Conservation (phyloP, 2,329 filamentous ascomycete genomes). For the Xylariaceae sp. region DNA sequence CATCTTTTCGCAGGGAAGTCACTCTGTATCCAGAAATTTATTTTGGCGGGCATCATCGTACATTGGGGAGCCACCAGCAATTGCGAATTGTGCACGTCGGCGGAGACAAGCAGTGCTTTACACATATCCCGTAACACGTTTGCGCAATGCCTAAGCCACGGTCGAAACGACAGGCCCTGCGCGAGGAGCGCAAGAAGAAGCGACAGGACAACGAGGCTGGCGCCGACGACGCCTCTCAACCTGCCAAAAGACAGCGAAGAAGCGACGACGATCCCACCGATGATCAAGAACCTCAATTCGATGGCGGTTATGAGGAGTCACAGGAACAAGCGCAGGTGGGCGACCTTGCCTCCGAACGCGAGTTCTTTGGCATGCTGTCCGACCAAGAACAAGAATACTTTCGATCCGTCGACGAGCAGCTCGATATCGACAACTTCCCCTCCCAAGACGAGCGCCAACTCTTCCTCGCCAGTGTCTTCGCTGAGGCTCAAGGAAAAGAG, state of each 20-base stretch:
- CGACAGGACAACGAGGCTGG: slow-evolving; percentile 25
- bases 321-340: slow-evolving; percentile 1
- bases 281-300: slow-evolving; percentile 19
- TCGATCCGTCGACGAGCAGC: slow-evolving; percentile 80
- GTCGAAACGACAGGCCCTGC: slow-evolving; percentile 33
- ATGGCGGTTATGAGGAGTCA: slow-evolving; percentile 22
- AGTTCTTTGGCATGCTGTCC: slow-evolving; percentile 91
- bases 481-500: slow-evolving; percentile 87
- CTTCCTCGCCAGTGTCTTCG: slow-evolving; percentile 79
- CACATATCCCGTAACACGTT: not conserved
- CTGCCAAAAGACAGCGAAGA: slow-evolving; percentile 28
- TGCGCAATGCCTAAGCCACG: slow-evolving; percentile 33
- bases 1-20: too few species aligned
- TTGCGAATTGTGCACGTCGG: too few species aligned
- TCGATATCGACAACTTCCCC: slow-evolving; percentile 85
- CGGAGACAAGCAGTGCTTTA: not conserved
- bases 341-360: slow-evolving; percentile 48
- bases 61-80: too few species aligned
- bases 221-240: slow-evolving; percentile 8
- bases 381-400: slow-evolving; percentile 97
- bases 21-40: too few species aligned
- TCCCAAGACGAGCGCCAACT: slow-evolving; percentile 68
- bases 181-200: slow-evolving; percentile 34
- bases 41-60: too few species aligned
- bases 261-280: slow-evolving; percentile 14